Evolutionary conservation across 2,329 filamentous ascomycete genomes (phyloP).

Genomic region (Diaporthe citriasiana): DNA sequence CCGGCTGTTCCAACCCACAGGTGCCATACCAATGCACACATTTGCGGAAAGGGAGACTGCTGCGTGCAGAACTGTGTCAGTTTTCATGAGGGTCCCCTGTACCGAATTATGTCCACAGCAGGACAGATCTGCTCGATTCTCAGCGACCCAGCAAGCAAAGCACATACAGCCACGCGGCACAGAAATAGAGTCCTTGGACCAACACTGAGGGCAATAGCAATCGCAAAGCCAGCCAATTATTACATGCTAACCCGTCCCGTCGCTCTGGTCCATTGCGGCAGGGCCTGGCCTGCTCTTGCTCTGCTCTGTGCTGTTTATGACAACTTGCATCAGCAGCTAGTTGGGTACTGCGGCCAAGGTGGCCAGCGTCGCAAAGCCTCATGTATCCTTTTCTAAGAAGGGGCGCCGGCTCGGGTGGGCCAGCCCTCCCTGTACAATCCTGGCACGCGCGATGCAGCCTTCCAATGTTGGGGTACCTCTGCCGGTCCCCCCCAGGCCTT

Average conservation of each 20-base stretch:
- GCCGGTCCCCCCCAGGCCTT: slow-evolving; percentile 30
- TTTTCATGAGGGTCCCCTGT: neutral
- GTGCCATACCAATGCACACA: neutral
- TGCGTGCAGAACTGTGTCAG: neutral
- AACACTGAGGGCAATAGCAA: neutral
- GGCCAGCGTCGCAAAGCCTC: neutral
- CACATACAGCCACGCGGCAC: too few species aligned
- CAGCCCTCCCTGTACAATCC: slow-evolving; percentile 19
- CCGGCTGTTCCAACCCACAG: neutral
- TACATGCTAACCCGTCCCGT: neutral
- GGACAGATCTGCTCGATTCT: neutral
- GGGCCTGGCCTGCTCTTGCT: neutral
- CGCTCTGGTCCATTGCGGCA: neutral
- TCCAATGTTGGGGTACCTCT: slow-evolving; percentile 26
- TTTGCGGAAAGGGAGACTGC: neutral
- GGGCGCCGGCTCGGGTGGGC: slow-evolving; percentile 6
- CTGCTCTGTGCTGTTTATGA: neutral
- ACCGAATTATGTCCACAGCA: neutral
- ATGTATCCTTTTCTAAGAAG: neutral
- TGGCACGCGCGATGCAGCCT: slow-evolving; percentile 29
- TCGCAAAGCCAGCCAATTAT: neutral
- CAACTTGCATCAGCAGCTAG: slow-evolving; percentile 17
- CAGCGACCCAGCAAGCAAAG: too few species aligned
- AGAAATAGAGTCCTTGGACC: neutral
- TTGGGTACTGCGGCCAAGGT: neutral